Percentiles rank a stretch among this genome's conserved stretches.
Evolutionary conservation across 2,329 filamentous ascomycete genomes (phyloP).

Genomic region (Delphinella strobiligena): DNA sequence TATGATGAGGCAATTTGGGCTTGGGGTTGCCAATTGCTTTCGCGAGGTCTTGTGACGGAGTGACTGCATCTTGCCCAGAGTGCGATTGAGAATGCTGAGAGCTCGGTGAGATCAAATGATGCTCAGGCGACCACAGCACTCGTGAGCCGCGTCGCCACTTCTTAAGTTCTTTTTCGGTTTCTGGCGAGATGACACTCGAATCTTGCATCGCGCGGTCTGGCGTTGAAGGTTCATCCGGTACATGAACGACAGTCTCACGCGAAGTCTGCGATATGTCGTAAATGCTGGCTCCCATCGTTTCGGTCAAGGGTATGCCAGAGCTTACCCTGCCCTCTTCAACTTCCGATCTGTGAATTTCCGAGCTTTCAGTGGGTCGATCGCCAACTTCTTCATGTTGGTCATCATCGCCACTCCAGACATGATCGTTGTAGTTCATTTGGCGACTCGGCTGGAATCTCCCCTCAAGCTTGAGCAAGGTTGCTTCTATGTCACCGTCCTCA

Average conservation of each 20-base stretch:
- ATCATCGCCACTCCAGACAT: neutral
- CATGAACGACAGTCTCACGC: slow-evolving; percentile 1
- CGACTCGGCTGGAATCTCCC: slow-evolving; percentile 53
- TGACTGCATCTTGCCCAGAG: neutral
- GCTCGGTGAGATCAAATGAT: neutral
- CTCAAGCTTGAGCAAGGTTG: slow-evolving; percentile 84
- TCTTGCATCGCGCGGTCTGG: neutral
- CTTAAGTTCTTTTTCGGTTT: neutral
- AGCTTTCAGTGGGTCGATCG: too few relatives aligned
- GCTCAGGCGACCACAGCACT: neutral
- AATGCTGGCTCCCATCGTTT: slow-evolving; percentile 23
- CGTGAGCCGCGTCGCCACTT: neutral
- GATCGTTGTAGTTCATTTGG: neutral
- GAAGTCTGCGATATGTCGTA: slow-evolving; percentile 16
- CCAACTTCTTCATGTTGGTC: neutral
- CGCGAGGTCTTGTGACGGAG: neutral
- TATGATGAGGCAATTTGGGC: neutral
- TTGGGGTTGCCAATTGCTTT: neutral
- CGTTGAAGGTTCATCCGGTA: slow-evolving; percentile 13
- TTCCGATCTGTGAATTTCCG: too few relatives aligned
- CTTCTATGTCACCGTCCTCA: slow-evolving; percentile 71
- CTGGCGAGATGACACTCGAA: neutral
- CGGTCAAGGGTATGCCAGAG: slow-evolving; percentile 17
- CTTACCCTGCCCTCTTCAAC: too few relatives aligned
- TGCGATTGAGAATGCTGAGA: neutral